Evolutionary conservation across 768 basidiomycete genomes (phyloP), one percentile per base, ranked within the genome.

Genomic region (Lactarius vividus): DNA sequence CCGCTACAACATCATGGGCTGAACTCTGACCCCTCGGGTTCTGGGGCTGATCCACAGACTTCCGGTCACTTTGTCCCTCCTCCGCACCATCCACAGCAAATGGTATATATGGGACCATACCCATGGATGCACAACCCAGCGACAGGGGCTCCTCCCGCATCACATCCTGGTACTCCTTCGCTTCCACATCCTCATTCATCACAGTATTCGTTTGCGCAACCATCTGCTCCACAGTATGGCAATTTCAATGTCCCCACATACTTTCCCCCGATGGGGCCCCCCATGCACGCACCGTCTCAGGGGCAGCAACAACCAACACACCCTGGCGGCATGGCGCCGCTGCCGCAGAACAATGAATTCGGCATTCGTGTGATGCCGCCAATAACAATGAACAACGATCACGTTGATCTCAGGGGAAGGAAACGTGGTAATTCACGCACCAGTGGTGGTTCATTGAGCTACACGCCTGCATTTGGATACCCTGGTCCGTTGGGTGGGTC

Each of bases 401-500:
- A 75, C 39, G 64, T 71, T 79, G 26, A 79, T 81, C 11, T 78
- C 15, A 59, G 57, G 29, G 66, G 66, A 57, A 62, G 66, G 52
- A 63, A 63, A 55, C 57, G 64, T 10, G 69, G 58, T n/a, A 68
- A 68, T 44, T 65, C 64, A 11, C 64, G 64, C 55, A 81, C 57
- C 76, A 52, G 65, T 20, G 28, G 57, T 55, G 61, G 65, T 40
- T 62, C 81, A 26, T 91, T 89, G 88, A 90, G 83, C 73, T 89
- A 84, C 71, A 88, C 88, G 1, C 84, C 87, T 71, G 87, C 87
- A 15, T 74, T 84, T 70, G 80, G 83, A 29, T 84, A 84, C 1
- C 77, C 71, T 61, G 74, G 75, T 40, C 76, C 75, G 53, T 71
- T 75, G 3, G 73, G 71, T 33, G 65, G 52, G 39, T 39, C 65